A percentile compares a stretch with the other conserved stretches of the same genome.
Conservation (phyloP, 2,329 filamentous ascomycete species). For the Geosmithia putterillii region DNA sequence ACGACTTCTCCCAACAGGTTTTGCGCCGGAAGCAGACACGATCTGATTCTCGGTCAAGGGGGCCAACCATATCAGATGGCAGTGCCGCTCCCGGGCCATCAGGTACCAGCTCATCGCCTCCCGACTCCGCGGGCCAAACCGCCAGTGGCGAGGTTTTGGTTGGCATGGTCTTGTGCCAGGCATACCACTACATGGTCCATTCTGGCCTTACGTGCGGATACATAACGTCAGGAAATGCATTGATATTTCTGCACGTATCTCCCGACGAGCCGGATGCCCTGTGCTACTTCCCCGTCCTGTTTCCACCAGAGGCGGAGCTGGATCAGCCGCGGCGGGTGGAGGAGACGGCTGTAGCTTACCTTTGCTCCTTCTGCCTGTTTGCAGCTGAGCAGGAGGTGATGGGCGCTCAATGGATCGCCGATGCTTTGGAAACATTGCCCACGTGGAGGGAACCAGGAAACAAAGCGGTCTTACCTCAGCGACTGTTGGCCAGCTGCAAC, state of each 20-base stretch:
- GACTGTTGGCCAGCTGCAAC: too few relatives aligned
- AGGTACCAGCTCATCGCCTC: background rate
- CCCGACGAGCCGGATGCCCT: background rate
- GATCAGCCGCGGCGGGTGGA: background rate
- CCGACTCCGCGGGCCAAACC: background rate
- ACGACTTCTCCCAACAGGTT: background rate
- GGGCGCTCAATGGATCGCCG: too few relatives aligned
- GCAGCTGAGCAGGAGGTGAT: too few relatives aligned
- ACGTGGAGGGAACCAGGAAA: too few relatives aligned
- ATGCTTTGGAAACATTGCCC: too few relatives aligned
- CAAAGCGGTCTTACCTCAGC: too few relatives aligned
- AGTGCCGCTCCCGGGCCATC: background rate
- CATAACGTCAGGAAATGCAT: background rate
- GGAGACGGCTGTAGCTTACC: background rate
- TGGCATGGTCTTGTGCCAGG: background rate
- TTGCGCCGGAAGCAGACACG: background rate
- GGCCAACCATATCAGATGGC: too few relatives aligned
- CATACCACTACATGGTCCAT: background rate
- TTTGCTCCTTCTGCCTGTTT: too few relatives aligned
- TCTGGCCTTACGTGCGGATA: background rate
- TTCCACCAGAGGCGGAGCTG: background rate
- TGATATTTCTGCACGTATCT: background rate
- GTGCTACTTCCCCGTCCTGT: background rate
- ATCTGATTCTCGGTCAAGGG: background rate
- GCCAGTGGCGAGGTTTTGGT: background rate